Conservation (phyloP, 306 rosid genomes). For the Heteromeles arbutifolia region DNA sequence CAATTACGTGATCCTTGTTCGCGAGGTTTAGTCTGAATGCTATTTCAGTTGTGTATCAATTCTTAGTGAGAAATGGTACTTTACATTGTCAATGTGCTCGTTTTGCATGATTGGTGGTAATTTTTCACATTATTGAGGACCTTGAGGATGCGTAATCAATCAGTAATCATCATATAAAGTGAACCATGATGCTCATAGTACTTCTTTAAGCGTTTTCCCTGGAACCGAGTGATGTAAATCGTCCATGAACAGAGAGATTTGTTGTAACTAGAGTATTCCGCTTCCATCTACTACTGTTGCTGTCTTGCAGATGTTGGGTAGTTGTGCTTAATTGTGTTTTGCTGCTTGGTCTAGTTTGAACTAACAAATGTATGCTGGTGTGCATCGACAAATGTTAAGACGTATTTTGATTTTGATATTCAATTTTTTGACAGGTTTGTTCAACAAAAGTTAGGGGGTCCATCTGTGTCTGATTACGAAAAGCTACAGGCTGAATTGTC, state of each 20-base stretch:
- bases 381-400: background rate
- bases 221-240: background rate
- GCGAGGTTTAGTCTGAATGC: background rate
- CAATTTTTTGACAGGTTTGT: slow-evolving; percentile 49
- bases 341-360: background rate
- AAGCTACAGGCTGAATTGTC: slow-evolving; percentile 69
- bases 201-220: background rate
- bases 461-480: slow-evolving; percentile 61
- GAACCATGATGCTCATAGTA: background rate
- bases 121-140: background rate
- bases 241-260: background rate
- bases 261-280: background rate
- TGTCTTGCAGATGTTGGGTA: background rate
- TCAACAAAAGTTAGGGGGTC: slow-evolving; percentile 81
- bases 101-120: background rate
- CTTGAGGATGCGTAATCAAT: background rate
- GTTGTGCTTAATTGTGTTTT: background rate
- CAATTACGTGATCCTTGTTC: background rate
- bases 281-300: too few relatives aligned
- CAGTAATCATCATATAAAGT: background rate
- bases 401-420: background rate
- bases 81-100: background rate
- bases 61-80: background rate
- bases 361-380: background rate
- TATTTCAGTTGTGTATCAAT: background rate